These are phyloP conservation scores for Paraphoma sp. DNA, from an alignment of 2,329 filamentous ascomycete genomes.

Conservation along the genomic window DNA sequence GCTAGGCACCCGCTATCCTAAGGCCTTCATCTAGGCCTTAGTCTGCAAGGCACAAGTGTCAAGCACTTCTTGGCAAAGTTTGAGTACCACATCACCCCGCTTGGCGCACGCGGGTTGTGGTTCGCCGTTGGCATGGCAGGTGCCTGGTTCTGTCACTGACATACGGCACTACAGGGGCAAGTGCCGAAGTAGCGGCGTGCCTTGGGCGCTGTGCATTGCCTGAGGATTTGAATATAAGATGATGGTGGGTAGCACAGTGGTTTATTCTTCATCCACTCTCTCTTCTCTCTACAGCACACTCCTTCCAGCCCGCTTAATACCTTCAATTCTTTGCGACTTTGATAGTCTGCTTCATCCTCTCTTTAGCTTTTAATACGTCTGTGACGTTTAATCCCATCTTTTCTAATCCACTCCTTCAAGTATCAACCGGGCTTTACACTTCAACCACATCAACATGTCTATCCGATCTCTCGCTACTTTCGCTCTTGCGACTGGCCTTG, in stretches of 20 bases:
- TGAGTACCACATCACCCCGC: slow-evolving; percentile 25
- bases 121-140: slow-evolving; percentile 18
- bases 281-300: slow-evolving; percentile 20
- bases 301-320: slow-evolving; percentile 34
- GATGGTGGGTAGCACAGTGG: slow-evolving; percentile 15
- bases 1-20: slow-evolving; percentile 20
- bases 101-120: slow-evolving; percentile 33
- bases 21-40: slow-evolving; percentile 25
- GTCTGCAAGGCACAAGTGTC: slow-evolving; percentile 20
- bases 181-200: slow-evolving; percentile 5
- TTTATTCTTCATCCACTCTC: slow-evolving; percentile 29
- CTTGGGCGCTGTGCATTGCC: background rate
- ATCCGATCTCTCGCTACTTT: slow-evolving; percentile 32
- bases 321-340: slow-evolving; percentile 38
- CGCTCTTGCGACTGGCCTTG: slow-evolving; percentile 42
- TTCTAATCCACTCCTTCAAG: slow-evolving; percentile 30
- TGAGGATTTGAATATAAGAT: slow-evolving; percentile 34
- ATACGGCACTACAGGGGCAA: slow-evolving; percentile 22
- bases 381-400: slow-evolving; percentile 37
- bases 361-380: slow-evolving; percentile 29
- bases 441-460: slow-evolving; percentile 33
- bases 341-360: slow-evolving; percentile 42
- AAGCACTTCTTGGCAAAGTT: slow-evolving; percentile 39
- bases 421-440: slow-evolving; percentile 24
- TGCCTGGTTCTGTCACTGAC: slow-evolving; percentile 5